Base-by-base conservation (phyloP, 768 basidiomycete species). In the Mrakia gelida region DNA sequence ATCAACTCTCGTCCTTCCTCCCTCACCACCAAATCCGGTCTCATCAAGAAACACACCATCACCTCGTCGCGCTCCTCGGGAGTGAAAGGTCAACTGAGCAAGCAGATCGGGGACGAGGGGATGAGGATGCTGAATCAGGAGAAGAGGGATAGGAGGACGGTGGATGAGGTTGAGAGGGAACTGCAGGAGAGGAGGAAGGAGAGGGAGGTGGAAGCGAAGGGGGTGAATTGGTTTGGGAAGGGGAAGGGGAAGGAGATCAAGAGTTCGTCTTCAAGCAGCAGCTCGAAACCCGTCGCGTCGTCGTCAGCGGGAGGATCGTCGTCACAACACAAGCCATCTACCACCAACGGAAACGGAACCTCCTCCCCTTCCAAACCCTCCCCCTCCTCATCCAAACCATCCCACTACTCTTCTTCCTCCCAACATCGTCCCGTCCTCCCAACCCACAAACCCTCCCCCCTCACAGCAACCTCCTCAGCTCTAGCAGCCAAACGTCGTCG, bases 91-190 rank as follows among this genome's bases (percentile, higher is more conserved):
- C 52, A 43, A 15, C 49, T 75, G 1, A 75, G 5, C 52, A 63
- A 59, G 11, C 38, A 65, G 74, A 63, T 75, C 7, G 74, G 62
- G 18, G 62, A 28, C 30, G 74, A 75, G 16, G 74, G 74, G 6
- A 63, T 75, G 43, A 28, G 41, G 34, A 77, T 73, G 34, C 75
- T 82, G 49, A 79, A 80, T 76, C 75, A 71, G 56, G 77, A 78
- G n/a, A 81, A 82, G 74, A 74, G 81, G 16, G 82, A 82, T 63
- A 71, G 63, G 6, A 76, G 82, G 7, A 82, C 82, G n/a, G 80
- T 82, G 43, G 82, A 82, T 49, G 82, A 82, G 79, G 74, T 82
- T 34, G 81, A 81, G 76, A 68, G 76, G 28, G 81, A 81, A 41
- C 77, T 81, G 74, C 45, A 61, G 32, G 59, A 67, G 61, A 45